These are phyloP conservation scores for Yamadazyma kitorensis DNA, from an alignment of 805 yeast genomes.

Conservation along the genomic window DNA sequence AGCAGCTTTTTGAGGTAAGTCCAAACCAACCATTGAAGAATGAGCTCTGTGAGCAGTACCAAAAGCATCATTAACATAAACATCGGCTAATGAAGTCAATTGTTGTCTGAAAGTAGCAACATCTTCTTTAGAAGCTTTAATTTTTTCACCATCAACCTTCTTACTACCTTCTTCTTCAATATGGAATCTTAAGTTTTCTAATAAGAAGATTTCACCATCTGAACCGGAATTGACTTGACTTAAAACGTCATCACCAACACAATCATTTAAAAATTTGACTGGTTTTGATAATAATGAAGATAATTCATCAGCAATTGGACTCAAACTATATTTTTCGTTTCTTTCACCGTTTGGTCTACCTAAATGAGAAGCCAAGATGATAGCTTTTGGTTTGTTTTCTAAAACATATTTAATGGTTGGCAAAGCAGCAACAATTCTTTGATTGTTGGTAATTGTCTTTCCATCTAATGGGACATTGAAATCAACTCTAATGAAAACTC, in stretches of 20 bases:
- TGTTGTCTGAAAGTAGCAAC: constrained; percentile 87
- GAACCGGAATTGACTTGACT: constrained; percentile 68
- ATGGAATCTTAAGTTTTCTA: constrained; percentile 98
- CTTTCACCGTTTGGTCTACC: constrained; percentile 99
- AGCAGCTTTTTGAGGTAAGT: constrained; percentile 93
- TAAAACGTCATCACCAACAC: constrained; percentile 91
- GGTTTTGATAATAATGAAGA: constrained; percentile 64
- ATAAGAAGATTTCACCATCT: constrained; percentile 79
- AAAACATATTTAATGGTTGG: constrained; percentile 96
- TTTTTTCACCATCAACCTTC: constrained; percentile 83
- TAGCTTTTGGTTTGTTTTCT: constrained; percentile 87
- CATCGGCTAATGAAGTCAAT: constrained; percentile 92
- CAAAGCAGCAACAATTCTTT: constrained; percentile 98
- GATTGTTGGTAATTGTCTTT: constrained; percentile 96
- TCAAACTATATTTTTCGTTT: constrained; percentile 81
- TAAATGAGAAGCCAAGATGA: constrained; percentile 92
- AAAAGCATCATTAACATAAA: constrained; percentile 96
- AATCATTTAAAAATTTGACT: constrained; percentile 83
- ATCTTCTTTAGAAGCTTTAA: constrained; percentile 83
- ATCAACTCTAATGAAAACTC: constrained; percentile 98
- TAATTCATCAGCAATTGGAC: constrained; percentile 92
- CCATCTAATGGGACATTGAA: constrained; percentile 96
- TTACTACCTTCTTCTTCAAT: constrained; percentile 96
- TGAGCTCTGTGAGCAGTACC: constrained; percentile 99
- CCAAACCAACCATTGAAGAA: constrained; percentile 98